Evolutionary conservation across 2,329 filamentous ascomycete genomes (phyloP), one percentile per base, ranked within the genome.

Genomic region (Fusarium sp.): DNA sequence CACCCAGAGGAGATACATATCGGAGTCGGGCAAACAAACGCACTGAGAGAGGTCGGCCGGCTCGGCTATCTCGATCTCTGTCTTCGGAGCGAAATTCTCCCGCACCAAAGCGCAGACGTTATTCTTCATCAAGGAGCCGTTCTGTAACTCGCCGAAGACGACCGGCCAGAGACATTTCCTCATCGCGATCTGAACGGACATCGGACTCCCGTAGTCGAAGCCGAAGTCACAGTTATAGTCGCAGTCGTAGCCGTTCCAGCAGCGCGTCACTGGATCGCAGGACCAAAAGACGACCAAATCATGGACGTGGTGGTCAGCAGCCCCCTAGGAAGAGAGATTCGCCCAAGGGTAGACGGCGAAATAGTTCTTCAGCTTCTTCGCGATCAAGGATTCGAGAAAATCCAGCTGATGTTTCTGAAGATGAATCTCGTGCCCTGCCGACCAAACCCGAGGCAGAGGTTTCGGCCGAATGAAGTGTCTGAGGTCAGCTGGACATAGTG

Each of bases 371-470:
- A 71, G 83, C 83, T 79, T 87, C 87, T 78, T 85, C 85, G 80
- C 81, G 82, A 78, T 83, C 85, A 80, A 84, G 83, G 79, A 80
- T 80, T 78, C 85, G 82, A 83, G 81, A 85, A 81, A 88, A 83
- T 82, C 85, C 85, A 80, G 87, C 86, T 90, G 88, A 91, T 89
- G 82, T 81, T 86, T 85, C 72, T 72, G 77, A 81, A 81, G 80
- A 79, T 78, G 76, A 77, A 68, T 53, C 73, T 61, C 69, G 65
- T 71, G 73, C 70, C 31, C 63, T 74, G 14, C 59, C 67, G 44
- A 42, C 54, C 54, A 79, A 76, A 38, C 42, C 72, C 44, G 65
- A 72, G 54, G 47, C 36, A 50, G 71, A 72, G 51, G 51, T 65
- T 28, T 48, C 57, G 30, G 65, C 50, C 39, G 59, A 67, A 72